Evolutionary conservation across 345 rosid species (phyloP).

Genomic region (Aquilaria yunnanensis): DNA sequence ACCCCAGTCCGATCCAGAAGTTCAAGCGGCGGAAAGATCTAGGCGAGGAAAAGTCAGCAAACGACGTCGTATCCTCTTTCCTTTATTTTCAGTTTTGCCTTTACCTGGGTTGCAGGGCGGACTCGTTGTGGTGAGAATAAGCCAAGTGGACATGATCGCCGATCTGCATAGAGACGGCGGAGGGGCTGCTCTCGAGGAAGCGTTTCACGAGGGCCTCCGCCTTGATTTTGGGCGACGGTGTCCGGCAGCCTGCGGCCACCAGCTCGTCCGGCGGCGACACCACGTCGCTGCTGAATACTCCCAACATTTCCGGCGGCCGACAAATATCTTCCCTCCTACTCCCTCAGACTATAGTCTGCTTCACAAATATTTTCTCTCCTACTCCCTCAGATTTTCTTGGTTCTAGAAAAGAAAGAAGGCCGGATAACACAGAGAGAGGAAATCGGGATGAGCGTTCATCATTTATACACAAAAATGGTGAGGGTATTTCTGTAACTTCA

Average conservation of each 20-base stretch:
- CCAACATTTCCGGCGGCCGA: conserved; percentile 40
- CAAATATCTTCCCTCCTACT: conserved; percentile 12
- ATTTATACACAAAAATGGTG: conserved; percentile 16
- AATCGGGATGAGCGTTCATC: neutral
- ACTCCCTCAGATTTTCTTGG: neutral
- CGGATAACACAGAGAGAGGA: neutral
- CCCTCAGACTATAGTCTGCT: neutral
- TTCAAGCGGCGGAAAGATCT: neutral
- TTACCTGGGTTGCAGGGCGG: conserved; percentile 69
- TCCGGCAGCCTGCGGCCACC: conserved; percentile 85
- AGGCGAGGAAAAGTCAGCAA: too few species aligned
- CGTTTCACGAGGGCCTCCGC: conserved; percentile 49
- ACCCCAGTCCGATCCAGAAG: neutral
- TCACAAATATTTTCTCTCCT: neutral
- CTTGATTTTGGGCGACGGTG: conserved; percentile 78
- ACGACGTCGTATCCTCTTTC: neutral
- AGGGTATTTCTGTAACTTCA: conserved; percentile 16
- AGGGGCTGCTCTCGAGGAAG: conserved; percentile 42
- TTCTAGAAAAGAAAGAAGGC: neutral
- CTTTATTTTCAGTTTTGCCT: neutral
- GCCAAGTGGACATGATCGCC: conserved; percentile 64
- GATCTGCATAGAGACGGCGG: conserved; percentile 58
- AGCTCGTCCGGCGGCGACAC: conserved; percentile 85
- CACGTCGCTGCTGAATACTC: conserved; percentile 68
- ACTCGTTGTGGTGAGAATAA: conserved; percentile 64